Evolutionary conservation across 768 basidiomycete genomes (phyloP).

Genomic region (Trametopsis cervina): DNA sequence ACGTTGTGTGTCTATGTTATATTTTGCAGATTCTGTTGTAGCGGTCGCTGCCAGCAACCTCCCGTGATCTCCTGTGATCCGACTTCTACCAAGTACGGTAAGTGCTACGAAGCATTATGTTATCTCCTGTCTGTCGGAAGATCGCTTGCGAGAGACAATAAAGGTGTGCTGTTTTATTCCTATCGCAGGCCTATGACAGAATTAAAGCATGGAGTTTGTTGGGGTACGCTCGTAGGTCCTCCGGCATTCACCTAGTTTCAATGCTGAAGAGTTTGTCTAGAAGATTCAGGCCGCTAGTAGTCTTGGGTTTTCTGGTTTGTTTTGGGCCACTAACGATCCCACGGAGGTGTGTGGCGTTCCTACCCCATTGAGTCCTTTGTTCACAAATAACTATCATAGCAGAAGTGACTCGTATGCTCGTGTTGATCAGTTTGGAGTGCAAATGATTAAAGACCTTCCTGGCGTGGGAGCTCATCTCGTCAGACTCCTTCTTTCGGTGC

Average conservation of each 20-base stretch:
- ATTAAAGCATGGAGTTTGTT: not conserved
- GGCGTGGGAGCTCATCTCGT: slow-evolving; percentile 29
- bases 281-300: too few relatives aligned
- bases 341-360: not conserved
- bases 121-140: not conserved
- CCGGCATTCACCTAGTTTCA: too few relatives aligned
- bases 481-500: not conserved
- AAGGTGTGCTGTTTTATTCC: too few relatives aligned
- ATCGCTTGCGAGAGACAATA: too few relatives aligned
- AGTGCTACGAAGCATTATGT: not conserved
- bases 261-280: too few relatives aligned
- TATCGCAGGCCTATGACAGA: not conserved
- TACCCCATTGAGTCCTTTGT: not conserved
- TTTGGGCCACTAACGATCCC: not conserved
- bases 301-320: too few relatives aligned
- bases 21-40: not conserved
- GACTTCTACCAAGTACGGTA: not conserved
- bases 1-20: not conserved
- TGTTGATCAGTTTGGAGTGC: slow-evolving; percentile 24
- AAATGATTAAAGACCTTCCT: slow-evolving; percentile 23
- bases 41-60: not conserved
- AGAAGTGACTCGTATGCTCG: slow-evolving; percentile 39
- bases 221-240: not conserved
- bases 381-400: slow-evolving; percentile 10
- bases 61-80: not conserved